Evolutionary conservation across 495 filamentous ascomycete species (phyloP).

Genomic region (Neurospora discreta): DNA sequence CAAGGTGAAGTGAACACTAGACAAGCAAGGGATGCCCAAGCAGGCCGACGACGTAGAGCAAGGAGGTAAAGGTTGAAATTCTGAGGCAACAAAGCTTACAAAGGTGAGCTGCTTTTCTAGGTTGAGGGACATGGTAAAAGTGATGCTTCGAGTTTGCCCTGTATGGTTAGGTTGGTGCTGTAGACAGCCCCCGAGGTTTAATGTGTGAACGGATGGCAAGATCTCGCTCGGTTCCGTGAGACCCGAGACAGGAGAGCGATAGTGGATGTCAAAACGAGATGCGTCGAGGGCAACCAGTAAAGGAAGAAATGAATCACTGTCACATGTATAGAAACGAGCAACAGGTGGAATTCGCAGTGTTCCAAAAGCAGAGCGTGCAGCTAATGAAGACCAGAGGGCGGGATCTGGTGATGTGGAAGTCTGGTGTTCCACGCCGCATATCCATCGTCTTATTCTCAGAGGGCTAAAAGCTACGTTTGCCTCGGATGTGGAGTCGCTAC

Average conservation of each 20-base stretch:
- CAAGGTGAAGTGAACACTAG: not conserved
- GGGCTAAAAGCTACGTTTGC: not conserved
- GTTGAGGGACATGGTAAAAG: slow-evolving; percentile 53
- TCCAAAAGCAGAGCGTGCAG: not conserved
- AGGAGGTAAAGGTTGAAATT: not conserved
- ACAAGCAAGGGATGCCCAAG: not conserved
- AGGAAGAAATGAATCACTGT: not conserved
- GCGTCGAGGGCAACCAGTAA: not conserved
- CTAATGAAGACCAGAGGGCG: not conserved
- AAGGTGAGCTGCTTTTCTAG: slow-evolving; percentile 71
- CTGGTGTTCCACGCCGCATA: not conserved
- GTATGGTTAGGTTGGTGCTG: not conserved
- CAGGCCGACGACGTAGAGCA: not conserved
- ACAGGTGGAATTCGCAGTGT: not conserved
- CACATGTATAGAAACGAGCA: not conserved
- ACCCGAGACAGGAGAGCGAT: not conserved
- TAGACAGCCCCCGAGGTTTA: not conserved
- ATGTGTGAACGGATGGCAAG: not conserved
- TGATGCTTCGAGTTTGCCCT: not conserved
- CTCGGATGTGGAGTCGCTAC: not conserved
- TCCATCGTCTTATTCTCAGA: not conserved
- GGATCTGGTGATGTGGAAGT: not conserved
- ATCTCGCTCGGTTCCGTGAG: not conserved
- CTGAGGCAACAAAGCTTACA: slow-evolving; percentile 36
- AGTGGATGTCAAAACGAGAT: not conserved